A percentile compares a stretch with the other conserved stretches of the same genome.
phyloP scores from a whole-genome alignment of 495 filamentous ascomycete genomes.

The Xanthoparmelia taractica region DNA sequence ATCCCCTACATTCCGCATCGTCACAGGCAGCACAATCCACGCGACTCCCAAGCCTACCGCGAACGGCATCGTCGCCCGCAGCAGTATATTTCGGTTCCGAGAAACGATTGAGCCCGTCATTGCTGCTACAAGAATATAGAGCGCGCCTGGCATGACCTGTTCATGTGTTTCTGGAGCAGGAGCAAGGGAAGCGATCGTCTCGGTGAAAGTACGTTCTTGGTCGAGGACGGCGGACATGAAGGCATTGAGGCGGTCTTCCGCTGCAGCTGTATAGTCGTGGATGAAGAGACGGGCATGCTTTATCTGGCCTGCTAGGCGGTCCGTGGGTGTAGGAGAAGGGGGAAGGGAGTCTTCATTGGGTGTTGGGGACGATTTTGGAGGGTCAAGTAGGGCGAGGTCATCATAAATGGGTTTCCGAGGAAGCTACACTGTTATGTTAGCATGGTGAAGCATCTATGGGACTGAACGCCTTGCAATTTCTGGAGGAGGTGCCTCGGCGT shows the following conservation, averaged over 20 bases:
- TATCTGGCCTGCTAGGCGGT: slow-evolving; percentile 80
- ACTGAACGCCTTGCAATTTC: slow-evolving; percentile 25
- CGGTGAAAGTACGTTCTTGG: slow-evolving; percentile 68
- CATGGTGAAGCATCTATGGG: not conserved
- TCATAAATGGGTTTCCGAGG: slow-evolving; percentile 86
- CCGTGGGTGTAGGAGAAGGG: slow-evolving; percentile 68
- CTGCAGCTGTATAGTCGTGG: slow-evolving; percentile 59
- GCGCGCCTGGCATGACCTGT: slow-evolving; percentile 69
- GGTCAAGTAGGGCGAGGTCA: slow-evolving; percentile 43
- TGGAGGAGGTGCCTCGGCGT: slow-evolving; percentile 50
- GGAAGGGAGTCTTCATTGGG: slow-evolving; percentile 30
- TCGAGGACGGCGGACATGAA: slow-evolving; percentile 65
- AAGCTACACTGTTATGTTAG: slow-evolving; percentile 29
- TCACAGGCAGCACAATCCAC: slow-evolving; percentile 66
- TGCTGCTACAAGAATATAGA: slow-evolving; percentile 84
- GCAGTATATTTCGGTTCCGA: slow-evolving; percentile 72
- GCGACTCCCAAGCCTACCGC: slow-evolving; percentile 66
- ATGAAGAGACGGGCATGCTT: slow-evolving; percentile 71
- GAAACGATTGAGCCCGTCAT: slow-evolving; percentile 89
- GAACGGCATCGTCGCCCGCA: slow-evolving; percentile 63
- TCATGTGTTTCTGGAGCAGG: slow-evolving; percentile 76
- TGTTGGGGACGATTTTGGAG: slow-evolving; percentile 34
- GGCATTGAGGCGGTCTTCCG: slow-evolving; percentile 70
- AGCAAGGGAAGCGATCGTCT: slow-evolving; percentile 77
- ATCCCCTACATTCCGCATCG: slow-evolving; percentile 76